Percentiles rank a stretch among this genome's conserved stretches.
Conservation (phyloP, 2,329 filamentous ascomycete genomes). For the Fusarium tricinctum region DNA sequence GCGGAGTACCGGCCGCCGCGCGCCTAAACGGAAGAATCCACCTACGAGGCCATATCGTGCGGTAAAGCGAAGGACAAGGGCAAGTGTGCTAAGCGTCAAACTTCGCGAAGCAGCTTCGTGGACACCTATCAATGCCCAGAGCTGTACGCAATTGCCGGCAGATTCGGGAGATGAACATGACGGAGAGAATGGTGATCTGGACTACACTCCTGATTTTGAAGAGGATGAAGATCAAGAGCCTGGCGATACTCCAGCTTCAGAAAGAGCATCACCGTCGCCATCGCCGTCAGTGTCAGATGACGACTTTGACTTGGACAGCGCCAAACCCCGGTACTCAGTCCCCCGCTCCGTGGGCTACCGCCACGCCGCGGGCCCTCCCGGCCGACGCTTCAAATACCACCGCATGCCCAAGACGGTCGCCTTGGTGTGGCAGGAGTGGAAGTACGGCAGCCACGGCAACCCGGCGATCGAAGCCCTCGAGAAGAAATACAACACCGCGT, state of each 20-base stretch:
- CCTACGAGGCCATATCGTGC: not conserved
- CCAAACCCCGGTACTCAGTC: conserved; percentile 38
- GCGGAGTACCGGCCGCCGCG: conserved; percentile 36
- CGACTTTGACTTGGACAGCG: not conserved
- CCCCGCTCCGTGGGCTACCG: conserved; percentile 37
- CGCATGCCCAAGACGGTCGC: conserved; percentile 46
- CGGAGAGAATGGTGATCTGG: not conserved
- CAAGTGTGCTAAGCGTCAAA: not conserved
- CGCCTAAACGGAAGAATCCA: conserved; percentile 12
- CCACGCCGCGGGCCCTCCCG: conserved; percentile 33
- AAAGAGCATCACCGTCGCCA: not conserved
- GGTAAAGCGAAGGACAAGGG: conserved; percentile 1
- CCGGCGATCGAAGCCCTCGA: conserved; percentile 44
- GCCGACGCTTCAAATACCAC: conserved; percentile 40
- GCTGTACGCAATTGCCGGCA: not conserved
- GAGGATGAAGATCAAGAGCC: not conserved
- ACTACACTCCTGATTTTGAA: not conserved
- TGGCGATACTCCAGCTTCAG: too few relatives aligned
- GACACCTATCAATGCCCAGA: conserved; percentile 6
- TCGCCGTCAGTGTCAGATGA: not conserved
- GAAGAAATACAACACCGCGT: conserved; percentile 33
- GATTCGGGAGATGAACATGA: not conserved
- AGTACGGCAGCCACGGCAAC: conserved; percentile 42
- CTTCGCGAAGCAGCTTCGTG: not conserved
- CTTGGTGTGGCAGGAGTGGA: conserved; percentile 47